Base-by-base conservation (phyloP, 805 yeast genomes). In the Blastobotrys chiropterorum region DNA sequence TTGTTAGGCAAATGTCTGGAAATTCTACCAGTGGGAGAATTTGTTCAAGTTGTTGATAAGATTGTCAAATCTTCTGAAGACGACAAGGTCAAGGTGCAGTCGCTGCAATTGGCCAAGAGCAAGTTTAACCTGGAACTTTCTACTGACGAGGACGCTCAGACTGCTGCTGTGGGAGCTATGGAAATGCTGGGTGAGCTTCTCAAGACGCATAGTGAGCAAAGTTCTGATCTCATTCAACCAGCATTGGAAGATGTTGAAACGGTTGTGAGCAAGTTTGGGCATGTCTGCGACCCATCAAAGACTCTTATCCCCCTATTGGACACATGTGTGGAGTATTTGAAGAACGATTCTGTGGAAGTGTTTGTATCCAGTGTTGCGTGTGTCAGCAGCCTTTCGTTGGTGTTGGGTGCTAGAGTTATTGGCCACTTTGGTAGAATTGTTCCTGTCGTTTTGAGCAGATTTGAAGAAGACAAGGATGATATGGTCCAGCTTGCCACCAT, bases 371-470 rank as follows among this genome's bases (percentile, higher is more conserved):
- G 96, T 0, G 73, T 89, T 53, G 79, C 83, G 59, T 82, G 85
- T 53, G 78, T 88, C 55, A 81, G 87, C 52, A 81, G 82, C 58
- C 71, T 89, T 51, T 78, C 88, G 50, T 80, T 82, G 49, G 78
- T 82, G 20, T 68, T 90, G 45, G 99, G 99, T 49, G 90, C 95
- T 16, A 86, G 89, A 63, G 76, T 84, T 56, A 84, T 94, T 63
- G 90, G 95, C 4, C 79, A 76, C 62, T 86, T 90, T 74, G 88
- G 97, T 31, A 84, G 83, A 67, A 83, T 90, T 63, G 79, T 94
- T 55, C 88, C 90, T 14, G 87, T 89, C 13, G 73, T 86, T 8
- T 73, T 89, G 50, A 70, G 72, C 22, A 75, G 87, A 39, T 85
- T 86, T 70, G 65, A 60, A 8, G 70, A 65, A 31, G 71, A 65